These are phyloP conservation scores for Kodamaea sp. DNA, from an alignment of 1,139 yeast species.

Conservation along the genomic window DNA sequence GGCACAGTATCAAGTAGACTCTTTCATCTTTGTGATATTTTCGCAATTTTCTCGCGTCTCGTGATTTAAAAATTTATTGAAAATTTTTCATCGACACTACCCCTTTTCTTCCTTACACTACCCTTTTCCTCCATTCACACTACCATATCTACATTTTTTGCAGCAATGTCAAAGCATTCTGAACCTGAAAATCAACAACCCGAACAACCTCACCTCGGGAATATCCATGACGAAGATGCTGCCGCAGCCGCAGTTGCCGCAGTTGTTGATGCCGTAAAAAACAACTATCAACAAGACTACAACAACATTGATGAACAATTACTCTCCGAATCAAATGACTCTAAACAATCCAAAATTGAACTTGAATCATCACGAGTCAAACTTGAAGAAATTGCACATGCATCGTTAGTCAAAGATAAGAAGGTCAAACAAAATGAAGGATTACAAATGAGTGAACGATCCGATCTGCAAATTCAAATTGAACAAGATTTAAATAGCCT, in stretches of 20 bases:
- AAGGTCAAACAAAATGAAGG: too few relatives aligned
- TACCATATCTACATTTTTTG: too few relatives aligned
- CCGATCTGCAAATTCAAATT: background rate
- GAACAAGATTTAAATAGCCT: background rate
- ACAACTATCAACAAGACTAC: conserved; percentile 25
- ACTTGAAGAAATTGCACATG: conserved; percentile 33
- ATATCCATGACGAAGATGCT: conserved; percentile 7
- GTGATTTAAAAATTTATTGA: too few relatives aligned
- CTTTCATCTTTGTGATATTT: too few relatives aligned
- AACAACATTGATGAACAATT: conserved; percentile 48
- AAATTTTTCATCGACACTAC: too few relatives aligned
- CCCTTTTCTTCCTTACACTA: too few relatives aligned
- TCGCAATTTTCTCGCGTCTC: too few relatives aligned
- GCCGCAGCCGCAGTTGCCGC: conserved; percentile 9
- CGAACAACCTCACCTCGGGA: conserved; percentile 1
- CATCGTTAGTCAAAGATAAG: conserved; percentile 12
- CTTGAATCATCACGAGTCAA: conserved; percentile 28
- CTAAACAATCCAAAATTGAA: conserved; percentile 17
- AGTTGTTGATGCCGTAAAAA: conserved; percentile 6
- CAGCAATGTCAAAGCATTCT: too few relatives aligned
- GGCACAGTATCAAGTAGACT: too few relatives aligned
- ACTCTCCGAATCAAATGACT: conserved; percentile 27
- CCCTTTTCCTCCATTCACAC: too few relatives aligned
- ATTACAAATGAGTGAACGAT: background rate
- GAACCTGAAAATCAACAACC: too few relatives aligned